Evolutionary conservation across 306 rosid genomes (phyloP).

Genomic region (Medicago ruthenica): DNA sequence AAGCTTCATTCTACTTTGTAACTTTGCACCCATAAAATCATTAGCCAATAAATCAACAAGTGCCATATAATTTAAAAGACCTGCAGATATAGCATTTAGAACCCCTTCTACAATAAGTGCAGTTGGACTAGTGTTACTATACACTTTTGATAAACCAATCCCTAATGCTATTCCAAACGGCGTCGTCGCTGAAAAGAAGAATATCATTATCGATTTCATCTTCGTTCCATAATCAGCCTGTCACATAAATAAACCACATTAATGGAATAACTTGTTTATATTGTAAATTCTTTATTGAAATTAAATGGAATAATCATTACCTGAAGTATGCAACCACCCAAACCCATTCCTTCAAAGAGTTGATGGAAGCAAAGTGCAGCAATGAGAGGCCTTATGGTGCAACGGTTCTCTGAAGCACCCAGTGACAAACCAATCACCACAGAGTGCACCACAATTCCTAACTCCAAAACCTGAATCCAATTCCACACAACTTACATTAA

Average conservation of each 20-base stretch:
- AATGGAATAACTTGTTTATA: background rate
- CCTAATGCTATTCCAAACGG: slow-evolving; percentile 75
- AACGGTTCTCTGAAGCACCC: slow-evolving; percentile 74
- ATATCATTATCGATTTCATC: slow-evolving; percentile 52
- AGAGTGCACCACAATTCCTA: slow-evolving; percentile 77
- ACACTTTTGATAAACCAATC: slow-evolving; percentile 59
- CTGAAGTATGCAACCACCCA: slow-evolving; percentile 79
- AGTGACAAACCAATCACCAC: slow-evolving; percentile 79
- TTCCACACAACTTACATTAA: background rate
- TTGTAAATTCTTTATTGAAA: too few species aligned
- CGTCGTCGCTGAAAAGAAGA: slow-evolving; percentile 71
- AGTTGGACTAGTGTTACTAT: slow-evolving; percentile 56
- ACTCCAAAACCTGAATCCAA: slow-evolving; percentile 60
- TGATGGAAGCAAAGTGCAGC: slow-evolving; percentile 86
- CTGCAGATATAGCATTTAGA: slow-evolving; percentile 68
- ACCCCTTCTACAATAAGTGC: slow-evolving; percentile 69
- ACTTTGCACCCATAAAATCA: slow-evolving; percentile 65
- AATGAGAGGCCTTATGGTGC: slow-evolving; percentile 73
- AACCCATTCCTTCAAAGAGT: slow-evolving; percentile 76
- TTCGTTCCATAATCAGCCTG: slow-evolving; percentile 64
- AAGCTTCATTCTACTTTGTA: slow-evolving; percentile 57
- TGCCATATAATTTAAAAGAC: slow-evolving; percentile 72
- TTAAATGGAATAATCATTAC: slow-evolving; percentile 25
- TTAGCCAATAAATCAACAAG: slow-evolving; percentile 64
- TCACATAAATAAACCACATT: background rate